A percentile compares a stretch with the other conserved stretches of the same genome.
These are phyloP conservation scores for Starmera caribaea DNA, from an alignment of 805 yeast species.

Conservation along the genomic window DNA sequence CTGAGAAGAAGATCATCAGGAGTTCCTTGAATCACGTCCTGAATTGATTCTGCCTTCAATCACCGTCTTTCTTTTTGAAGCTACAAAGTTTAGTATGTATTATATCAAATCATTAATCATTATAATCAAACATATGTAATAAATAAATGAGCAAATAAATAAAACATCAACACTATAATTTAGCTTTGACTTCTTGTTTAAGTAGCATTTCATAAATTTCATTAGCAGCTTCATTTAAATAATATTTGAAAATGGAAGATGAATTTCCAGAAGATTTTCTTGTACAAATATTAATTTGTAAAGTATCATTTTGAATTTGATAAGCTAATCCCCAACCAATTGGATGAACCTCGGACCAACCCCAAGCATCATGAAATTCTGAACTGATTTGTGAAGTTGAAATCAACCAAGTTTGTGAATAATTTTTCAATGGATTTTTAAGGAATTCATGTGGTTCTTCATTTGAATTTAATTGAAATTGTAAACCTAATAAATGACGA, in stretches of 20 bases:
- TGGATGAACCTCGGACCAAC: conserved; percentile 92
- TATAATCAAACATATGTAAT: too few species aligned
- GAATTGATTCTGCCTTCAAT: too few species aligned
- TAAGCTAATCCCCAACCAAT: conserved; percentile 92
- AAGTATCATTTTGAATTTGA: conserved; percentile 78
- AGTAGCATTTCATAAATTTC: conserved; percentile 63
- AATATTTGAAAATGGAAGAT: conserved; percentile 51
- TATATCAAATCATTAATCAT: too few species aligned
- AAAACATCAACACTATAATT: conserved; percentile 2
- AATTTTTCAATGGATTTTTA: conserved; percentile 64
- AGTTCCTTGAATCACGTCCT: too few species aligned
- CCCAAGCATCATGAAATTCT: conserved; percentile 81
- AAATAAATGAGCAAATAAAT: too few species aligned
- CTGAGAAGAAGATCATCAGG: too few species aligned
- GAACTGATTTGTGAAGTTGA: conserved; percentile 88
- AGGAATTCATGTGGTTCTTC: conserved; percentile 57
- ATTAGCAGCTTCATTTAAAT: conserved; percentile 67
- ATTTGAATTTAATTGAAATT: conserved; percentile 52
- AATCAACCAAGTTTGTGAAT: conserved; percentile 77
- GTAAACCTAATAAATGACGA: conserved; percentile 86
- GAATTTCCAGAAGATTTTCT: conserved; percentile 52
- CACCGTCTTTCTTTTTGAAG: too few species aligned
- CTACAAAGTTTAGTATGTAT: too few species aligned
- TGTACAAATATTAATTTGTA: conserved; percentile 77
- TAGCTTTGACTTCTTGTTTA: conserved; percentile 9